A percentile compares a stretch with the other conserved stretches of the same genome.
Conservation (phyloP, 805 yeast genomes). For the Candida morakotiae region DNA sequence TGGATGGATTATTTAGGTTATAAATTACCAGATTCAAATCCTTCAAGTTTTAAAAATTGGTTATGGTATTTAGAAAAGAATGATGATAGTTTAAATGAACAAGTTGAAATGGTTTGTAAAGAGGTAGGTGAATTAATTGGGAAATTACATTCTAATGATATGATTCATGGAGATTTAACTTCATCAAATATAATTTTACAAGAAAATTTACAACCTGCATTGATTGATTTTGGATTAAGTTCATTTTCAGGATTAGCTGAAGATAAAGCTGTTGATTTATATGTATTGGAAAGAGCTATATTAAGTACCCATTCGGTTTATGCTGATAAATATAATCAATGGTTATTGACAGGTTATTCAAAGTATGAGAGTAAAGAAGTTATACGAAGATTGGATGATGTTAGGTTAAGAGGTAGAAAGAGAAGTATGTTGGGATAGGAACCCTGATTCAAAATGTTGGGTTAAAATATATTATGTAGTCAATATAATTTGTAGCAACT, state of each 20-base stretch:
- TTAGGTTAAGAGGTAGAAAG: slow-evolving; percentile 88
- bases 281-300: slow-evolving; percentile 89
- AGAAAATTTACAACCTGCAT: slow-evolving; percentile 37
- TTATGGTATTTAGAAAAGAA: slow-evolving; percentile 56
- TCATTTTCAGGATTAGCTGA: slow-evolving; percentile 72
- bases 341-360: slow-evolving; percentile 72
- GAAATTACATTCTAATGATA: slow-evolving; percentile 65
- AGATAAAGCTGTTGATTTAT: slow-evolving; percentile 95
- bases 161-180: slow-evolving; percentile 92
- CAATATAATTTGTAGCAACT: neutral
- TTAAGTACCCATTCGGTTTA: slow-evolving; percentile 83
- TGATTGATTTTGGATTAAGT: slow-evolving; percentile 92
- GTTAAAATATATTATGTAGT: too few relatives aligned
- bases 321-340: slow-evolving; percentile 57
- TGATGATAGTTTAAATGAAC: slow-evolving; percentile 21
- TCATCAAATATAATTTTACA: slow-evolving; percentile 74
- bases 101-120: slow-evolving; percentile 42
- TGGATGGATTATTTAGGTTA: slow-evolving; percentile 85
- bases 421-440: slow-evolving; percentile 88
- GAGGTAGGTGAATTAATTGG: slow-evolving; percentile 69
- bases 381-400: slow-evolving; percentile 68
- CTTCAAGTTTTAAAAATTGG: slow-evolving; percentile 68
- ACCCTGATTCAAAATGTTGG: too few relatives aligned
- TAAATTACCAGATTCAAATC: slow-evolving; percentile 43
- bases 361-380: slow-evolving; percentile 49